Percentiles rank a stretch among this genome's conserved stretches.
Conservation (phyloP, 805 yeast species). For the Cyberlindnera samutprakarnensis region DNA sequence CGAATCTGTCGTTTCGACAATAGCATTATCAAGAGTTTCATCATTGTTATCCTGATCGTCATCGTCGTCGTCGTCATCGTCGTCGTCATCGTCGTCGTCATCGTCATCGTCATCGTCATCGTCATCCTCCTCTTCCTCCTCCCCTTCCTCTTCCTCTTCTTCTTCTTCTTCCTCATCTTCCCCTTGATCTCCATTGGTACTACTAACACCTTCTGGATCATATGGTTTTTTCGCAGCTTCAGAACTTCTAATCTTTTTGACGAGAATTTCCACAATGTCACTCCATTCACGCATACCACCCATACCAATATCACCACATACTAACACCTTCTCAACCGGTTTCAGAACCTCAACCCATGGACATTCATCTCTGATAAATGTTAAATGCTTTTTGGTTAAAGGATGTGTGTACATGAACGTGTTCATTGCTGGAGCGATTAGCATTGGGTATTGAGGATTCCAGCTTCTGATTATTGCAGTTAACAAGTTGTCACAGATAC, state of each 20-base stretch:
- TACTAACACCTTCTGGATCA: conserved; percentile 38
- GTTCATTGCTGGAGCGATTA: conserved; percentile 82
- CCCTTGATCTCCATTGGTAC: too few species aligned
- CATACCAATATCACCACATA: conserved; percentile 84
- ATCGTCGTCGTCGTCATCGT: conserved; percentile 26
- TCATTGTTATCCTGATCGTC: conserved; percentile 1
- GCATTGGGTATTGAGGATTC: conserved; percentile 66
- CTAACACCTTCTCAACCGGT: conserved; percentile 76
- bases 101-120: conserved; percentile 33
- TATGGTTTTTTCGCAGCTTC: conserved; percentile 29
- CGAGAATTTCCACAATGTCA: conserved; percentile 61
- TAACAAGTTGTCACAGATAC: conserved; percentile 68
- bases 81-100: conserved; percentile 34
- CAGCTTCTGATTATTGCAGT: conserved; percentile 72
- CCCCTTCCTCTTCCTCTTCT: conserved; percentile 33
- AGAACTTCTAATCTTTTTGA: conserved; percentile 20
- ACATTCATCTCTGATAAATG: conserved; percentile 57
- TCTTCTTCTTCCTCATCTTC: conserved; percentile 34
- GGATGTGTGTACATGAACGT: conserved; percentile 80
- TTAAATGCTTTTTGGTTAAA: conserved; percentile 65
- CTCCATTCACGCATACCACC: conserved; percentile 91
- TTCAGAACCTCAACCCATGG: conserved; percentile 68
- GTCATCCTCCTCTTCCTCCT: conserved; percentile 30
- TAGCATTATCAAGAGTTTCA: not conserved
- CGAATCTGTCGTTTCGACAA: not conserved